Percentiles rank a stretch among this genome's conserved stretches.
These are phyloP conservation scores for Glonium stellatum DNA, from an alignment of 495 filamentous ascomycete species.

Conservation along the genomic window DNA sequence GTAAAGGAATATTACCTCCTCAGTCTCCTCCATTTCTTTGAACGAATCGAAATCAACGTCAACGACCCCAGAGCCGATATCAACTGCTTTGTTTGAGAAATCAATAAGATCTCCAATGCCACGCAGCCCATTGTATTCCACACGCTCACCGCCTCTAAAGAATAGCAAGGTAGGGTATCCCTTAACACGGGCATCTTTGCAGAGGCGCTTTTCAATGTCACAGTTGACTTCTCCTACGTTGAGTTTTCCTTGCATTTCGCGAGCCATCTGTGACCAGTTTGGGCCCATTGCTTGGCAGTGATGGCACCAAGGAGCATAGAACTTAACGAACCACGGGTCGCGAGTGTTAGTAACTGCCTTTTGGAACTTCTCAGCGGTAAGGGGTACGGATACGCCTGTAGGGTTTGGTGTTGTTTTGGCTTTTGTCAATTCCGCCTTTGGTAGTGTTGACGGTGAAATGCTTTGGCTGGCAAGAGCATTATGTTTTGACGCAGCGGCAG, in stretches of 20 bases:
- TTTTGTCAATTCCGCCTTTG: conserved; percentile 33
- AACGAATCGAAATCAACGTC: conserved; percentile 72
- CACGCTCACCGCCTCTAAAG: conserved; percentile 84
- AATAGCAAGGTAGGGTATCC: conserved; percentile 86
- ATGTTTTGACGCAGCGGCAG: conserved; percentile 43
- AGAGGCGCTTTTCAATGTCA: conserved; percentile 72
- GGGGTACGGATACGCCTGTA: conserved; percentile 61
- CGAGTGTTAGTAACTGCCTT: conserved; percentile 75
- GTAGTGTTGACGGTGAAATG: conserved; percentile 25
- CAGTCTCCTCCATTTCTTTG: conserved; percentile 79
- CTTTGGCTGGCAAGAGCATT: conserved; percentile 14
- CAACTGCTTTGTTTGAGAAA: conserved; percentile 80
- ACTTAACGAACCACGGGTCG: conserved; percentile 97
- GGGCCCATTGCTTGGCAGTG: conserved; percentile 91
- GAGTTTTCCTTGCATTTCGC: conserved; percentile 77
- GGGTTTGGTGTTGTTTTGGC: conserved; percentile 43
- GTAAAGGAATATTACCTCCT: conserved; percentile 94
- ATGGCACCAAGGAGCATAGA: conserved; percentile 94
- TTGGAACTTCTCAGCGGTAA: conserved; percentile 82
- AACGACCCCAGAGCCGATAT: conserved; percentile 64
- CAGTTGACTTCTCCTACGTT: conserved; percentile 97
- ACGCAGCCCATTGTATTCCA: conserved; percentile 88
- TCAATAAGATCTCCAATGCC: conserved; percentile 84
- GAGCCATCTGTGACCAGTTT: conserved; percentile 81
- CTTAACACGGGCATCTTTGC: conserved; percentile 73